Base-by-base conservation (phyloP, 164 flowering plant species). In the Chimonanthus praecox region DNA sequence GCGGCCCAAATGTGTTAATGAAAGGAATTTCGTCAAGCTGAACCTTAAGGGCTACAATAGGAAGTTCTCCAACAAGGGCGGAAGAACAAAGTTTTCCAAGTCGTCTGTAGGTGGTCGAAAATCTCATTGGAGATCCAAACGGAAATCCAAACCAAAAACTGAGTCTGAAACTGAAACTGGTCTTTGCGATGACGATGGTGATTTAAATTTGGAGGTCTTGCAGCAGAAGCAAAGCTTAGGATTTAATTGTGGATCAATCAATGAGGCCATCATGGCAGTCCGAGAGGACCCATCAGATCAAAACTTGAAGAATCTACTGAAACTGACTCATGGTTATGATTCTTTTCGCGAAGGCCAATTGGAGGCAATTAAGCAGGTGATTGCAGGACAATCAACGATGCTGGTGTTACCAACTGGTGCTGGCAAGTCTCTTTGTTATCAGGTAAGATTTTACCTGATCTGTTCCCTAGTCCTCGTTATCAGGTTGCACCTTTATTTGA, bases 401-500 rank as follows among this genome's bases (percentile, higher is more conserved):
- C 86, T 96, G 74, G 93, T 94, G 73, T 80, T 92, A 88, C 98
- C 97, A 6, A 96, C 98, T 2, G 98, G 99, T 49, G 88, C 94
- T 10, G 99, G 99, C 2, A 96, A 96, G 73, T 90, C 98, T 1
- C 68, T 96, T 79, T 96, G 99, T 73, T 96, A 96, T 85, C 97
- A 94, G 69, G 78, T 75, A 65, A 8, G n/a, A 7, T 65, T 66
- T 66, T 66, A 7, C 13, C 10, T 7, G 58, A 51, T 51, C 58
- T 13, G 13, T 51, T 51, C 13, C 58, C 2, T 51, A 33, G 33
- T 33, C 33, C 33, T 33, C 33, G 2, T 33, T 33, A 33, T 33
- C 33, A 33, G 33, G 33, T 33, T 33, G 33, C 33, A 33, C 33
- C 33, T 33, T 33, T 33, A 33, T 33, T 33, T 33, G 33, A 33